These are phyloP conservation scores for Penicillium digitatum DNA, from an alignment of 2,329 filamentous ascomycete species.

Conservation along the genomic window DNA sequence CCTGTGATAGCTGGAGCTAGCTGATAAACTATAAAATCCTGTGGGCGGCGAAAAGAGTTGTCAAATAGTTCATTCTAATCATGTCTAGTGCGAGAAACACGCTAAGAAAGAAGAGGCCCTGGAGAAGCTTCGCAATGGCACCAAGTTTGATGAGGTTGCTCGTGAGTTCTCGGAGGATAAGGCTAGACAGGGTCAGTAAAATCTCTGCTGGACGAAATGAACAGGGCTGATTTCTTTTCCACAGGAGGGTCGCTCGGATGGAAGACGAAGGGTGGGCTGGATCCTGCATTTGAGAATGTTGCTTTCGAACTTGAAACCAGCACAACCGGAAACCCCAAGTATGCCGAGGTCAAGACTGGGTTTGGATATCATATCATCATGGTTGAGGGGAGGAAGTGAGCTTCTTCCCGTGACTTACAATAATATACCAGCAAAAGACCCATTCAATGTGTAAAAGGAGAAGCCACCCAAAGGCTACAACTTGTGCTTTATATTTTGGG, in stretches of 20 bases:
- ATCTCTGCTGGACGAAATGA: neutral
- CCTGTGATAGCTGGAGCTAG: neutral
- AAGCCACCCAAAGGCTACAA: neutral
- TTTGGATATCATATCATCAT: conserved; percentile 67
- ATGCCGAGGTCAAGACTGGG: conserved; percentile 58
- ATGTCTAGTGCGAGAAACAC: conserved; percentile 56
- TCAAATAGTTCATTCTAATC: neutral
- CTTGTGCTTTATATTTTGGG: neutral
- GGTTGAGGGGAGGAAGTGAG: conserved; percentile 60
- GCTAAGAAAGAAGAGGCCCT: conserved; percentile 63
- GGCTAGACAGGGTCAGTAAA: conserved; percentile 51
- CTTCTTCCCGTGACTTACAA: neutral
- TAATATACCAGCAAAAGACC: neutral
- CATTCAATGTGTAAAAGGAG: conserved; percentile 1
- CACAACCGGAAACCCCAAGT: conserved; percentile 58
- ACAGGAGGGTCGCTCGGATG: conserved; percentile 60
- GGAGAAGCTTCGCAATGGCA: conserved; percentile 55
- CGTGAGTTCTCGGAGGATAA: conserved; percentile 64
- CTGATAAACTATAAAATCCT: neutral
- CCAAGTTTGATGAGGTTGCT: conserved; percentile 63
- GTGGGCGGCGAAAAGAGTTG: neutral
- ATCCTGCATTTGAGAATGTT: conserved; percentile 58
- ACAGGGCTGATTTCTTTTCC: conserved; percentile 1
- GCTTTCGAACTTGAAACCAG: conserved; percentile 61
- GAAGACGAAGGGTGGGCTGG: conserved; percentile 56